phyloP scores from a whole-genome alignment of 192 early-diverging fungal species.

The Coemansia interrupta region DNA sequence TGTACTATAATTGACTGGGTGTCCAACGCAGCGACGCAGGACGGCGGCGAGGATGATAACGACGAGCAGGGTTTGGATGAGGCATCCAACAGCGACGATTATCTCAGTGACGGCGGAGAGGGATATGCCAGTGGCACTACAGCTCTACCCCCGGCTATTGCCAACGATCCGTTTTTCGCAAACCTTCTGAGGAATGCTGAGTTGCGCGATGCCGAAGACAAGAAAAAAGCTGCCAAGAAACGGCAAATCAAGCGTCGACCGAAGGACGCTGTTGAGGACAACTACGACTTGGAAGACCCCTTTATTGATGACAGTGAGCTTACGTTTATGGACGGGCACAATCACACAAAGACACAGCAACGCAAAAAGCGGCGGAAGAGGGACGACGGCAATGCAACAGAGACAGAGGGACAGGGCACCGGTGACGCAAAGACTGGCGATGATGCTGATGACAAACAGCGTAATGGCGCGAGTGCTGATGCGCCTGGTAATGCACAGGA shows the following conservation, averaged over 20 bases:
- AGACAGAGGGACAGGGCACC: conserved; percentile 26
- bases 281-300: conserved; percentile 52
- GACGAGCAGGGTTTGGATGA: conserved; percentile 8
- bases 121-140: conserved; percentile 41
- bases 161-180: conserved; percentile 53
- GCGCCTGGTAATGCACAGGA: background rate
- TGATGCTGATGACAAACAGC: background rate
- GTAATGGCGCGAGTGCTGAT: background rate
- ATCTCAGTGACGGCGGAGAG: conserved; percentile 11
- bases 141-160: conserved; percentile 49
- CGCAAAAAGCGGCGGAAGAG: conserved; percentile 48
- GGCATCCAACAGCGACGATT: conserved; percentile 28
- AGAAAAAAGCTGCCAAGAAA: conserved; percentile 17
- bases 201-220: conserved; percentile 31
- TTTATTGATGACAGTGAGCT: conserved; percentile 55
- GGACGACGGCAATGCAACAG: conserved; percentile 39
- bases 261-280: conserved; percentile 37
- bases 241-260: conserved; percentile 22
- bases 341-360: conserved; percentile 27
- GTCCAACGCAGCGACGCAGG: conserved; percentile 16
- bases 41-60: conserved; percentile 10
- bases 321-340: conserved; percentile 49
- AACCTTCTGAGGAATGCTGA: conserved; percentile 44
- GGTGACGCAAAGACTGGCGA: background rate
- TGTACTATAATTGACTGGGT: conserved; percentile 50